Percentiles rank a stretch among this genome's conserved stretches.
Evolutionary conservation across 371 early-diverging fungal genomes (phyloP).

Genomic region (Aphelidium insulamus): DNA sequence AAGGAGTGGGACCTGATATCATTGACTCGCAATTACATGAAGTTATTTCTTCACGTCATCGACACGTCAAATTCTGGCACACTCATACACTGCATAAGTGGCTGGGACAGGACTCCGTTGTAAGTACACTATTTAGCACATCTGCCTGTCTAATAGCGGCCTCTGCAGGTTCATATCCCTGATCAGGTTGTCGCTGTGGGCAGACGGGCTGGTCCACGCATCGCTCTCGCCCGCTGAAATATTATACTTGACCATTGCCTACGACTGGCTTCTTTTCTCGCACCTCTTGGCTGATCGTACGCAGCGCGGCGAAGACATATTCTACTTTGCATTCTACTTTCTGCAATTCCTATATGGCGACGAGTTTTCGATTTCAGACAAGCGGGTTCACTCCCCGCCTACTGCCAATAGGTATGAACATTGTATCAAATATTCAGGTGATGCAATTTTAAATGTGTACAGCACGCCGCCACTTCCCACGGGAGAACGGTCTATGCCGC

Average conservation of each 20-base stretch:
- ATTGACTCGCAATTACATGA: slow-evolving; percentile 2
- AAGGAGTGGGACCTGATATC: background rate
- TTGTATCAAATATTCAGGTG: too few species aligned
- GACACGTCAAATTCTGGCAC: background rate
- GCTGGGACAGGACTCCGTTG: slow-evolving; percentile 3
- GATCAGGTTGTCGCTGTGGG: slow-evolving; percentile 3
- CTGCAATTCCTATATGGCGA: slow-evolving; percentile 1
- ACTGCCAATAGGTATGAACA: too few species aligned
- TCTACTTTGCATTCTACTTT: slow-evolving; percentile 3
- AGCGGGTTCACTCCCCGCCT: too few species aligned
- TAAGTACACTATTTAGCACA: too few species aligned
- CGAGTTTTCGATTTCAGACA: background rate
- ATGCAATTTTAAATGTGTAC: too few species aligned
- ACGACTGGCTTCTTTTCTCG: slow-evolving; percentile 2
- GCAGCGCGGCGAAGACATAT: slow-evolving; percentile 1
- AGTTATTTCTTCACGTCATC: slow-evolving; percentile 1
- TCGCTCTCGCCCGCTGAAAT: slow-evolving; percentile 2
- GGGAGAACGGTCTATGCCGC: too few species aligned
- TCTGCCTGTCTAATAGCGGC: too few species aligned
- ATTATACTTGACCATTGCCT: slow-evolving; percentile 2
- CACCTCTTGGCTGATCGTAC: slow-evolving; percentile 2
- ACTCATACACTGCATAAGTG: slow-evolving; percentile 3
- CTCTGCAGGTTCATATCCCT: slow-evolving; percentile 2
- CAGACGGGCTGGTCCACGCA: slow-evolving; percentile 1
- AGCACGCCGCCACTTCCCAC: too few species aligned